A percentile compares a stretch with the other conserved stretches of the same genome.
These are phyloP conservation scores for Tagetes erecta DNA, from an alignment of 129 eudicot genomes.

Conservation along the genomic window DNA sequence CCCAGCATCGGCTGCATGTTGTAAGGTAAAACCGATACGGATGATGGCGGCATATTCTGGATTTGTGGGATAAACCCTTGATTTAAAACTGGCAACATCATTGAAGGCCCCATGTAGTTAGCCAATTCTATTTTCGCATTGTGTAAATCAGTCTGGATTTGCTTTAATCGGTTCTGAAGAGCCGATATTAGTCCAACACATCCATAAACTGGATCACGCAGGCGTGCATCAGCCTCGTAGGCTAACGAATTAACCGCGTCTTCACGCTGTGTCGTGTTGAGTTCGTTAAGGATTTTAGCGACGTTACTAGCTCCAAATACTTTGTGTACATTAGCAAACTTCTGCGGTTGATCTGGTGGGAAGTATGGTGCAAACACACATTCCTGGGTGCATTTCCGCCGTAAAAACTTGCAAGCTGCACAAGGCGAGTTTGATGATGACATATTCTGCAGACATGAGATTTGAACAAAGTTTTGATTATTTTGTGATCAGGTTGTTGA, in stretches of 20 bases:
- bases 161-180: constrained; percentile 65
- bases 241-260: constrained; percentile 69
- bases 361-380: constrained; percentile 78
- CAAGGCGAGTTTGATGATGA: constrained; percentile 73
- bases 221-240: constrained; percentile 62
- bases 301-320: constrained; percentile 58
- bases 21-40: constrained; percentile 40
- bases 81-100: constrained; percentile 44
- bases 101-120: constrained; percentile 51
- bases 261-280: constrained; percentile 50
- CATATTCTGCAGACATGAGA: constrained; percentile 19
- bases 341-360: too few species aligned
- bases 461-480: too few species aligned
- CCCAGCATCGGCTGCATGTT: constrained; percentile 53
- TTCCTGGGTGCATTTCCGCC: constrained; percentile 83
- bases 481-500: constrained; percentile 20
- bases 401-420: constrained; percentile 81
- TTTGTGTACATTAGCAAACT: too few species aligned
- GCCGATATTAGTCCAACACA: constrained; percentile 69
- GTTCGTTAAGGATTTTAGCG: constrained; percentile 62
- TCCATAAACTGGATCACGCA: constrained; percentile 67
- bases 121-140: constrained; percentile 51
- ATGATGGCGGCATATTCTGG: constrained; percentile 26
- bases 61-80: constrained; percentile 43
- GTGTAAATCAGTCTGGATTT: constrained; percentile 54